Conservation (phyloP, 352 stramenopile genomes). For the Aphanomyces astaci region DNA sequence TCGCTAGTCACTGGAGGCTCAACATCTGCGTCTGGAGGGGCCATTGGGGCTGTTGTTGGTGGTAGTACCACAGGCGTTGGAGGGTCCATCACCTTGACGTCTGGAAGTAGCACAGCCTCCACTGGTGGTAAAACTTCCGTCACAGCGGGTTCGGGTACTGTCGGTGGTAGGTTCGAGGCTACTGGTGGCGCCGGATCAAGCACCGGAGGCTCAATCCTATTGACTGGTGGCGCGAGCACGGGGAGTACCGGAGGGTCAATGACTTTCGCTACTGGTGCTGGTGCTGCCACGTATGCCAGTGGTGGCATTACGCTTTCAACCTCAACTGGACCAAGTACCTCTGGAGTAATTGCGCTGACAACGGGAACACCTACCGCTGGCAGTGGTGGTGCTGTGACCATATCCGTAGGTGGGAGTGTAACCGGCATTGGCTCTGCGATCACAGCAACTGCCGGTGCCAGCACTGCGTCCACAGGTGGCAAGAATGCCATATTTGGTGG, state of each 20-base stretch:
- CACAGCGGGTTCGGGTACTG: conserved; percentile 2
- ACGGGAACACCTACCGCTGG: conserved; percentile 47
- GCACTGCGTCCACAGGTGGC: conserved; percentile 43
- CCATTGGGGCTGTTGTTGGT: neutral
- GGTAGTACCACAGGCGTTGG: conserved; percentile 36
- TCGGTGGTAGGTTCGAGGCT: conserved; percentile 13
- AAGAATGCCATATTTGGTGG: conserved; percentile 42
- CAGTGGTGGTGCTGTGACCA: conserved; percentile 46
- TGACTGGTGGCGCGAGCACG: conserved; percentile 9
- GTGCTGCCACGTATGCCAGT: conserved; percentile 44
- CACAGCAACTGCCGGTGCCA: conserved; percentile 50
- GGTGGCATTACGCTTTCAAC: conserved; percentile 39
- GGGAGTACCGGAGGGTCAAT: conserved; percentile 48
- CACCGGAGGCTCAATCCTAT: conserved; percentile 7
- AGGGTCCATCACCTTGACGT: conserved; percentile 40
- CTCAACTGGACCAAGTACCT: conserved; percentile 18
- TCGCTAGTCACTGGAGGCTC: conserved; percentile 5
- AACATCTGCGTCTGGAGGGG: neutral
- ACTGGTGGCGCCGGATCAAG: conserved; percentile 6
- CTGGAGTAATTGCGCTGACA: conserved; percentile 32
- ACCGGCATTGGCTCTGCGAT: conserved; percentile 53
- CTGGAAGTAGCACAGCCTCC: conserved; percentile 41
- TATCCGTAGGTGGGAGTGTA: conserved; percentile 51
- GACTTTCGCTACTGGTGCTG: conserved; percentile 38
- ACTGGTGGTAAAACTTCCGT: conserved; percentile 13